Evolutionary conservation across 2,329 filamentous ascomycete species (phyloP).

Genomic region (Monilinia fructicola): DNA sequence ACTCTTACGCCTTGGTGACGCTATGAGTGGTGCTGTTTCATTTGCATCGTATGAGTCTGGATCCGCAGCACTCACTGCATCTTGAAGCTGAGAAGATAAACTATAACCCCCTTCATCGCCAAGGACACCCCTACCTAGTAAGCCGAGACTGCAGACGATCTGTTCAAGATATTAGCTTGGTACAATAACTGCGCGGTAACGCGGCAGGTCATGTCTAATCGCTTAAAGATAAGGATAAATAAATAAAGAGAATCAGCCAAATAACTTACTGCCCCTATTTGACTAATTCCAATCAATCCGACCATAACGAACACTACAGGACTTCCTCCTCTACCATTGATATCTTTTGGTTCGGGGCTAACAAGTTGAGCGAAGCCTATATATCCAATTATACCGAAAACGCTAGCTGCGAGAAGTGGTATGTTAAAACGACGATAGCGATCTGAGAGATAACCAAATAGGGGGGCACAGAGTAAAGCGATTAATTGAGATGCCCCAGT

Average conservation of each 20-base stretch:
- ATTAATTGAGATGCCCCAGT: constrained; percentile 87
- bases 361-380: constrained; percentile 69
- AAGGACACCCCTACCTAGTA: constrained; percentile 79
- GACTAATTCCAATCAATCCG: constrained; percentile 80
- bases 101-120: constrained; percentile 44
- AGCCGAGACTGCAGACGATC: constrained; percentile 92
- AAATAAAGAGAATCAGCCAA: not conserved
- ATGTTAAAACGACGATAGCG: constrained; percentile 65
- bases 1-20: constrained; percentile 27
- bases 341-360: constrained; percentile 70
- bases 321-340: constrained; percentile 64
- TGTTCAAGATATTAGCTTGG: constrained; percentile 11
- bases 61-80: constrained; percentile 18
- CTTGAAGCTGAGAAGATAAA: constrained; percentile 37
- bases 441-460: constrained; percentile 84
- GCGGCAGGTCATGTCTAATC: not conserved
- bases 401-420: constrained; percentile 70
- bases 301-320: constrained; percentile 73
- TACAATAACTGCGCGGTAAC: not conserved
- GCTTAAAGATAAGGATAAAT: not conserved
- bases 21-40: constrained; percentile 40
- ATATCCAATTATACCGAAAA: constrained; percentile 78
- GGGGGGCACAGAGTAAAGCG: constrained; percentile 78
- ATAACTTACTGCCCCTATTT: constrained; percentile 69
- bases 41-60: constrained; percentile 14